Evolutionary conservation across 2,329 filamentous ascomycete species (phyloP), one percentile per base, ranked within the genome.

Genomic region (Fusarium torulosum): DNA sequence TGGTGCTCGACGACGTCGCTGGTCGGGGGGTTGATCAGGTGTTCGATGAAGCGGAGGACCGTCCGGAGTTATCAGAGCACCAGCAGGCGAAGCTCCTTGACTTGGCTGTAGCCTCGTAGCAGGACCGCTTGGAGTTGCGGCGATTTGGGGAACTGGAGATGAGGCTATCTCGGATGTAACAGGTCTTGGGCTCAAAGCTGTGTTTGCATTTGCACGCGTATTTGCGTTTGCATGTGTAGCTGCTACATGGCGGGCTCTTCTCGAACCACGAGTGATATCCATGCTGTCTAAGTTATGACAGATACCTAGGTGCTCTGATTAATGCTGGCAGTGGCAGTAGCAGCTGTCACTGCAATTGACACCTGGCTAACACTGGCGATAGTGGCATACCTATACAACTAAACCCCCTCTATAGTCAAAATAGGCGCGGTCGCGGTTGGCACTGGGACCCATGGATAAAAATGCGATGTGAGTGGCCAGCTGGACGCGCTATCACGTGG

Each of bases 11-110:
- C 69, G 70, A 35, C 64, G 70, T 59, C 62, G 70, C 58, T 62
- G 67, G 33, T 71, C 67, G 21, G 68, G 65, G 27, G 66, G 67
- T 35, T 75, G 72, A 40, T 77, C 73, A 21, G 73, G 74, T 27
- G 74, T 75, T 42, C 65, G 65, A 53, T 74, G 74, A 31, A 56
- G 55, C 19, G 64, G 68, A 49, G 60, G 62, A 45, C 64, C 71
- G 53, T 73, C 72, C 20, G 71, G 71, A 27, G 65, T 75, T 61
- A 70, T 53, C 60, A 73, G 17, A 29, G 45, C 51, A 44, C 62
- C 59, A 38, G 60, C 59, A 38, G 70, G 67, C 4, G 64, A 66
- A 37, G 65, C 68, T 15, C 66, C 68, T 29, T 59, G 60, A 41
- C 50, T 61, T 29, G 38, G 59, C 15, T 55, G 59, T n/a, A 55